phyloP scores from a whole-genome alignment of 2,329 filamentous ascomycete species.

The Aspergillus sergii region DNA sequence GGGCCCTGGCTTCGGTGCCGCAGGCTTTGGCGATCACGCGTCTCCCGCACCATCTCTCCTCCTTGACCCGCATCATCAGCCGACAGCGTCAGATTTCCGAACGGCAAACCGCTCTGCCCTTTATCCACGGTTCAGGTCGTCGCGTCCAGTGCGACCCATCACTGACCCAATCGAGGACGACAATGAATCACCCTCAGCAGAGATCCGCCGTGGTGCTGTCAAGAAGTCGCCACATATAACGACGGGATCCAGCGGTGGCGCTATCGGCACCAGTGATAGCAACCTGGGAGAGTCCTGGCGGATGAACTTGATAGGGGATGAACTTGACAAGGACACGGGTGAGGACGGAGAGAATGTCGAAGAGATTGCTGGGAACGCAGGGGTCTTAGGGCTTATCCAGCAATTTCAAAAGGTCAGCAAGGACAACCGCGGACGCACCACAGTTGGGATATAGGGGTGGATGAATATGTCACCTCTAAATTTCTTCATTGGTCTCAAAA shows the following conservation, averaged over 20 bases:
- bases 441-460: slow-evolving; percentile 34
- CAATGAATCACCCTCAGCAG: slow-evolving; percentile 27
- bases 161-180: slow-evolving; percentile 34
- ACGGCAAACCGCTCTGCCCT: slow-evolving; percentile 24
- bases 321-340: slow-evolving; percentile 43
- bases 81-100: slow-evolving; percentile 42
- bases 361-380: slow-evolving; percentile 51
- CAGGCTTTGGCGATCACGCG: slow-evolving; percentile 28
- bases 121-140: slow-evolving; percentile 35
- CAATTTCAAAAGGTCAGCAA: slow-evolving; percentile 65
- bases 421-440: slow-evolving; percentile 39
- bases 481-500: not conserved
- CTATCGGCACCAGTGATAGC: slow-evolving; percentile 52
- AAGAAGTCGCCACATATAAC: slow-evolving; percentile 23
- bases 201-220: slow-evolving; percentile 18
- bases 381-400: slow-evolving; percentile 66
- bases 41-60: slow-evolving; percentile 48
- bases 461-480: not conserved
- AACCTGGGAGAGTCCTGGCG: slow-evolving; percentile 60
- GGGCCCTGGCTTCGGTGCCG: slow-evolving; percentile 29
- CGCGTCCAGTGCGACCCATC: slow-evolving; percentile 29
- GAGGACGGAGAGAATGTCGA: slow-evolving; percentile 54
- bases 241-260: slow-evolving; percentile 37
- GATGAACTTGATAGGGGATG: slow-evolving; percentile 45
- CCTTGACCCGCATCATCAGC: slow-evolving; percentile 52